Conservation (phyloP, 495 filamentous ascomycete species). For the Neurospora terricola region DNA sequence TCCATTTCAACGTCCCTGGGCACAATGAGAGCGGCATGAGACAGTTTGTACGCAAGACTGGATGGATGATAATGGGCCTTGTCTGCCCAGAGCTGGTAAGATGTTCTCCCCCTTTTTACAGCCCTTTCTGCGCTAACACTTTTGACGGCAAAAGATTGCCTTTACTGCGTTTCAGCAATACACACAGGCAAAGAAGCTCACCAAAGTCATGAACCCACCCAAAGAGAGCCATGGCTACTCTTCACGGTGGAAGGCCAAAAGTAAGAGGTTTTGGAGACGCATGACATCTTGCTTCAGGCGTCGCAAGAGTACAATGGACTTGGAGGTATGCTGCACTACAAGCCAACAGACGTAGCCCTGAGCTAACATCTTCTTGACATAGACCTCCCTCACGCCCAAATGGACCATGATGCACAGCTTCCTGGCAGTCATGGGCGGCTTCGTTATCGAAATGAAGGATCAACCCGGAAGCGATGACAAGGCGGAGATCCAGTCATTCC, state of each 20-base stretch:
- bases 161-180: background rate
- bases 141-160: background rate
- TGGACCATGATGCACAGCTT: background rate
- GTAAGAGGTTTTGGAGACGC: background rate
- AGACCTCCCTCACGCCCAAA: background rate
- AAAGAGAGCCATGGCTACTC: background rate
- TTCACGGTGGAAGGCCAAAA: background rate
- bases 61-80: background rate
- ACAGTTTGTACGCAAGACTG: background rate
- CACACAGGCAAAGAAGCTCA: background rate
- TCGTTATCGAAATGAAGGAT: background rate
- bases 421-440: background rate
- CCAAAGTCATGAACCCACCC: background rate
- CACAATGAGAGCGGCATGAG: background rate
- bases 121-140: background rate
- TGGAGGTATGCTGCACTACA: background rate
- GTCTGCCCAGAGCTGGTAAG: background rate
- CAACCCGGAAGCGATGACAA: background rate
- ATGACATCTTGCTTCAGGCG: background rate
- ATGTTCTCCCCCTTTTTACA: background rate
- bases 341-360: background rate
- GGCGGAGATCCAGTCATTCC: background rate
- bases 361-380: background rate
- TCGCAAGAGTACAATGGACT: background rate
- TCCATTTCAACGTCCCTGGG: background rate